Evolutionary conservation across 2,329 filamentous ascomycete genomes (phyloP).

Genomic region (Orbilia blumenaviensis): DNA sequence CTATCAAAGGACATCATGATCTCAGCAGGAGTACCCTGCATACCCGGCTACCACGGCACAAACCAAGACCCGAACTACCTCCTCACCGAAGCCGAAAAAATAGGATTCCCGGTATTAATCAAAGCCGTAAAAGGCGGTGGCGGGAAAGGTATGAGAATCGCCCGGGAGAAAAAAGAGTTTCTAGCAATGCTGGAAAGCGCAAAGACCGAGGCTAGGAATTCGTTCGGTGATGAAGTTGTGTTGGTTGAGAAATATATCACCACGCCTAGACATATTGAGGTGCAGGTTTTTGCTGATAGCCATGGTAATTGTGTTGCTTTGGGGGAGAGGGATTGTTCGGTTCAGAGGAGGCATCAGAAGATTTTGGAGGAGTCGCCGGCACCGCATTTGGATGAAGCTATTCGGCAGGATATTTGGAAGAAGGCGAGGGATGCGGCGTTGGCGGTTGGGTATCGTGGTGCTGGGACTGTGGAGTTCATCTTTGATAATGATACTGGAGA

Average conservation of each 20-base stretch:
- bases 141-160: constrained; percentile 85
- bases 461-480: constrained; percentile 89
- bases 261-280: constrained; percentile 83
- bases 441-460: constrained; percentile 86
- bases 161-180: constrained; percentile 74
- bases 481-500: constrained; percentile 82
- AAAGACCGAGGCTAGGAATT: constrained; percentile 76
- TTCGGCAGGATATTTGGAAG: constrained; percentile 71
- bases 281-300: constrained; percentile 87
- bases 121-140: constrained; percentile 85
- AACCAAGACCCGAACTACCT: constrained; percentile 76
- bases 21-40: constrained; percentile 90
- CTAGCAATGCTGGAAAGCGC: constrained; percentile 75
- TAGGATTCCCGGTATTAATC: constrained; percentile 75
- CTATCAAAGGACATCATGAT: constrained; percentile 90
- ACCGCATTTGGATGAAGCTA: constrained; percentile 70
- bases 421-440: constrained; percentile 73
- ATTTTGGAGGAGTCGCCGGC: constrained; percentile 89
- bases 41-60: constrained; percentile 90
- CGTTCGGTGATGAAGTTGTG: constrained; percentile 85
- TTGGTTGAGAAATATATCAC: constrained; percentile 85
- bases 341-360: constrained; percentile 89
- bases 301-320: constrained; percentile 81
- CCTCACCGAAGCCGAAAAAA: constrained; percentile 75
- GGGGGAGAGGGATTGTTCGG: constrained; percentile 86